Evolutionary conservation across 306 rosid species (phyloP), one percentile per base, ranked within the genome.

Genomic region (Parietaria judaica): DNA sequence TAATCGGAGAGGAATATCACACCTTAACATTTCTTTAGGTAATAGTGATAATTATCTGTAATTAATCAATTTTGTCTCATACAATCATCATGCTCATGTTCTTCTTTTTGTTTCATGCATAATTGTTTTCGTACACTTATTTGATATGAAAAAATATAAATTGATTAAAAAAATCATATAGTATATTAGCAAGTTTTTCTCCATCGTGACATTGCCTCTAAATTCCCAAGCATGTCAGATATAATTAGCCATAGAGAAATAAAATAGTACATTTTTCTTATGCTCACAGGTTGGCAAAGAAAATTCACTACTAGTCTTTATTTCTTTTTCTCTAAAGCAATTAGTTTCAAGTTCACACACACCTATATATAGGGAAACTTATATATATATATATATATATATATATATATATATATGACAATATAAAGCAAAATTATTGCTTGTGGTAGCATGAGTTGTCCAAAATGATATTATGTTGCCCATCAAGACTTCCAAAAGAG

Each of bases 401-500:
- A 23, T 0, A 0, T 23, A 23, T 23, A 23, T 23, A 34, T 41
- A 45, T 61, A n/a, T 34, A 47, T 47, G 6, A 61, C 17, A 17
- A 12, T 23, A 23, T 23, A 45, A 3, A 61, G 53, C 38, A 45
- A 44, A 60, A 60, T 60, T 8, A 60, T 53, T 52, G 50, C 11
- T 38, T 64, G 5, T n/a, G 11, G 47, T 36, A n/a, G 61, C 61
- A 38, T 57, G 61, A 57, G 61, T n/a, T 57, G 61, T 57, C 48
- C 36, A 37, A 57, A 57, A 56, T 6, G 34, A 35, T 36, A 51
- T 51, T 51, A 14, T 51, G 61, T 56, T 16, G n/a, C 61, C 61
- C 48, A n/a, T 57, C 45, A 15, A 16, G 39, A 13, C 14, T 6
- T 12, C 5, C 11, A 14, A 16, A 51, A 51, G 6, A 1, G 6